Conservation (phyloP, 257 asterid genomes). For the Solanum paucissectum region DNA sequence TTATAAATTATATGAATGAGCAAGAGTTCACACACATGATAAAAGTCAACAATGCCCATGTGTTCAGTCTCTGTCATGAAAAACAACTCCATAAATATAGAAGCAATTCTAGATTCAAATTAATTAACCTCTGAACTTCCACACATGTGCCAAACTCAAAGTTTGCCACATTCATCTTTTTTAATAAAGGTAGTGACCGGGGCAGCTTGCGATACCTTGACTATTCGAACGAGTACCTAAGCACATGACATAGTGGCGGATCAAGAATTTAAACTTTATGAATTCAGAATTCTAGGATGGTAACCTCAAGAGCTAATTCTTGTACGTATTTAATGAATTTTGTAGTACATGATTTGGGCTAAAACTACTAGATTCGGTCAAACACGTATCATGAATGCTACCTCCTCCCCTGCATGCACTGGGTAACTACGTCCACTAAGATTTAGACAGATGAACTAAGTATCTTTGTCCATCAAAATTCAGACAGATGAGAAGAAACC, state of each 20-base stretch:
- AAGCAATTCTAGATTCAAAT: background rate
- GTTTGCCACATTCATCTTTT: background rate
- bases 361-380: background rate
- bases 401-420: background rate
- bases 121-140: background rate
- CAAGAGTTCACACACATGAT: background rate
- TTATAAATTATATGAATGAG: background rate
- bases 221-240: background rate
- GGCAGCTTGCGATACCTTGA: background rate
- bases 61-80: background rate
- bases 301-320: background rate
- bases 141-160: background rate
- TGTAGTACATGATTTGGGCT: background rate
- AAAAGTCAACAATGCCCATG: constrained; percentile 10
- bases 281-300: background rate
- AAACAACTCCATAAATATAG: background rate
- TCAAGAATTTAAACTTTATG: background rate
- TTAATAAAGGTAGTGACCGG: background rate
- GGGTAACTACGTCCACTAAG: background rate
- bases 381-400: background rate
- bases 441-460: background rate
- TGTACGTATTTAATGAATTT: background rate
- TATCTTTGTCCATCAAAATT: background rate
- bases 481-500: background rate
- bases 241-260: background rate